Evolutionary conservation across 306 rosid species (phyloP).

Genomic region (Hippophae gyantsensis): DNA sequence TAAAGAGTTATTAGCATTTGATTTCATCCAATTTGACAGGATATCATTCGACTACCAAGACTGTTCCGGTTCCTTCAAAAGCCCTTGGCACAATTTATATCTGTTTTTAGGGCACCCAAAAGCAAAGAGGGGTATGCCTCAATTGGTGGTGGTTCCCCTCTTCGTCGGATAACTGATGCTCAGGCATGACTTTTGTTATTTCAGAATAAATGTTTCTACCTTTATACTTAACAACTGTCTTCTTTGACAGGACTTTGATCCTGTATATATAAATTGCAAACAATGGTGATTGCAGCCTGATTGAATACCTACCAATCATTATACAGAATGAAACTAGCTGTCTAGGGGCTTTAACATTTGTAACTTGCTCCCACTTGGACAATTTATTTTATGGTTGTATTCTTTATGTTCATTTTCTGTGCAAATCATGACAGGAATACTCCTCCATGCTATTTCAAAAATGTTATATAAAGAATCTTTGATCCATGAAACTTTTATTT

Average conservation of each 20-base stretch:
- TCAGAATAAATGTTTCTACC: background rate
- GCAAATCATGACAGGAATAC: too few species aligned
- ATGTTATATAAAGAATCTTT: background rate
- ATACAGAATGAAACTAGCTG: too few species aligned
- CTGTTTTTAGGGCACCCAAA: constrained; percentile 77
- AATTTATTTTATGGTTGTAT: too few species aligned
- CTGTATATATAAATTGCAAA: too few species aligned
- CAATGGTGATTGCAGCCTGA: too few species aligned
- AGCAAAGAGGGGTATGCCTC: constrained; percentile 98
- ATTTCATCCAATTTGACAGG: constrained; percentile 29
- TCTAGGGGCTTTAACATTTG: too few species aligned
- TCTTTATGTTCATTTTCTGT: too few species aligned
- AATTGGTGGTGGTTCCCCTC: constrained; percentile 97
- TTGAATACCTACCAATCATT: too few species aligned
- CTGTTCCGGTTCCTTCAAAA: constrained; percentile 82
- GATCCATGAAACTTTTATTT: background rate
- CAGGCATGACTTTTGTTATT: constrained; percentile 45
- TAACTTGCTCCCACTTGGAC: too few species aligned
- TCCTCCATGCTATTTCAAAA: background rate
- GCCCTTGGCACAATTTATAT: constrained; percentile 87
- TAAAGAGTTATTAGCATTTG: too few species aligned
- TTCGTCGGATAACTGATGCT: constrained; percentile 76
- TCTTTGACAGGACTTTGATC: too few species aligned
- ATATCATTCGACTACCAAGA: constrained; percentile 80
- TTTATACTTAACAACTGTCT: background rate